A percentile compares a stretch with the other conserved stretches of the same genome.
Evolutionary conservation across 1,284 basidiomycete genomes (phyloP).

Genomic region (Tilletia indica): DNA sequence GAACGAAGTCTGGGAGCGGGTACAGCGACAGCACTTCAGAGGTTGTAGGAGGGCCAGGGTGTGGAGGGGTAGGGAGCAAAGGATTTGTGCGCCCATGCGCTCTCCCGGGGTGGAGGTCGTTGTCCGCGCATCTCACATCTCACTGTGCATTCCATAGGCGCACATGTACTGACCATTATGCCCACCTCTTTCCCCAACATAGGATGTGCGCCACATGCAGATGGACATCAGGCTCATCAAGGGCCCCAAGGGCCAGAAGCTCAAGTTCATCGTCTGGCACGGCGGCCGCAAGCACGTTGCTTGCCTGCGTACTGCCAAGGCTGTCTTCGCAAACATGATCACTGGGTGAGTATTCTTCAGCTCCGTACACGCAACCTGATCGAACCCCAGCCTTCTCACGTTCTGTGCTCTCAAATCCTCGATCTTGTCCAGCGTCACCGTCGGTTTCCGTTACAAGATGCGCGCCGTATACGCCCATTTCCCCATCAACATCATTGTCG

Average conservation of each 20-base stretch:
- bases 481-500: conserved; percentile 98
- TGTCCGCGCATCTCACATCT: no score
- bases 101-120: no score
- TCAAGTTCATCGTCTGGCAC: conserved; percentile 95
- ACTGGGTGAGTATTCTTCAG: conserved; percentile 62
- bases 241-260: conserved; percentile 64
- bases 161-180: neutral
- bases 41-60: no score
- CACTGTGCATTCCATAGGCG: neutral
- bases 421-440: conserved; percentile 58
- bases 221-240: conserved; percentile 58
- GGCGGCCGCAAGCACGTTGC: conserved; percentile 97
- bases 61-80: no score
- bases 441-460: conserved; percentile 74
- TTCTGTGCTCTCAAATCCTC: neutral
- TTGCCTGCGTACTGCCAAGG: conserved; percentile 92
- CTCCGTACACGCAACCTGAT: no score
- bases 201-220: conserved; percentile 56
- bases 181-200: conserved; percentile 15
- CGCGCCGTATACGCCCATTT: conserved; percentile 95
- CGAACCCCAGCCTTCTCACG: no score
- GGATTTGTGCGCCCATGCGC: no score
- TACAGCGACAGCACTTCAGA: no score
- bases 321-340: conserved; percentile 94
- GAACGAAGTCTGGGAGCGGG: no score